phyloP scores from a whole-genome alignment of 2,329 filamentous ascomycete species.

The Xylaria sp. region DNA sequence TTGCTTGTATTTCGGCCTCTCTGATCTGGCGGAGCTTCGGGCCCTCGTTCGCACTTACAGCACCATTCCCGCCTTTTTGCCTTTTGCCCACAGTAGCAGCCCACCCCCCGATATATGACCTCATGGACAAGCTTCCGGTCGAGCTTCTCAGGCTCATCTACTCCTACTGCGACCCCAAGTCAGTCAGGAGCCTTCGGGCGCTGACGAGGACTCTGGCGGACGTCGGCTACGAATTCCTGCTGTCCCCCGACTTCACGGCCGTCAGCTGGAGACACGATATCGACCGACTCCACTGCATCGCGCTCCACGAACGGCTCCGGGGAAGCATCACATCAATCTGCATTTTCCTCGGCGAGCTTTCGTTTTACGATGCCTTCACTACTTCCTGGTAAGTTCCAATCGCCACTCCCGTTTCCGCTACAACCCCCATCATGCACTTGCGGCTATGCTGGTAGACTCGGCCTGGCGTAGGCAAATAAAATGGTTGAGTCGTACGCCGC shows the following conservation, averaged over 20 bases:
- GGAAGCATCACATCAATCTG: slow-evolving; percentile 46
- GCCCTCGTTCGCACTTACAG: not conserved
- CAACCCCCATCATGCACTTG: not conserved
- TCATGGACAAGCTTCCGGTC: slow-evolving; percentile 42
- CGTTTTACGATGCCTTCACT: slow-evolving; percentile 43
- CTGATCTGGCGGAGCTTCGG: slow-evolving; percentile 32
- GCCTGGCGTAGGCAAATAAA: too few species aligned
- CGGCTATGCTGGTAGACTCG: slow-evolving; percentile 6
- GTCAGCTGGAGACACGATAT: slow-evolving; percentile 51
- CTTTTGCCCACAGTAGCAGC: slow-evolving; percentile 1
- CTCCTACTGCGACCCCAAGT: slow-evolving; percentile 42
- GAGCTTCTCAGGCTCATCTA: slow-evolving; percentile 49
- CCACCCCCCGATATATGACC: slow-evolving; percentile 2
- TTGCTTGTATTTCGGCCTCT: slow-evolving; percentile 20
- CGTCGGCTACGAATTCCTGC: slow-evolving; percentile 47
- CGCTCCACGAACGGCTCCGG: slow-evolving; percentile 46
- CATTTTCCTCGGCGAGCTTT: slow-evolving; percentile 49
- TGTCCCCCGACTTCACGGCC: slow-evolving; percentile 45
- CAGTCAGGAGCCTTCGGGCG: slow-evolving; percentile 47
- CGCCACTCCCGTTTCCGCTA: not conserved
- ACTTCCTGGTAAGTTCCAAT: slow-evolving; percentile 33
- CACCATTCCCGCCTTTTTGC: not conserved
- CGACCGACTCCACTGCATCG: slow-evolving; percentile 47
- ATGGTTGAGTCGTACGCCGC: too few species aligned
- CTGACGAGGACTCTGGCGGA: slow-evolving; percentile 43